These are phyloP conservation scores for Pseudonitzschia multiseries DNA, from an alignment of 108 stramenopile species.

Conservation along the genomic window DNA sequence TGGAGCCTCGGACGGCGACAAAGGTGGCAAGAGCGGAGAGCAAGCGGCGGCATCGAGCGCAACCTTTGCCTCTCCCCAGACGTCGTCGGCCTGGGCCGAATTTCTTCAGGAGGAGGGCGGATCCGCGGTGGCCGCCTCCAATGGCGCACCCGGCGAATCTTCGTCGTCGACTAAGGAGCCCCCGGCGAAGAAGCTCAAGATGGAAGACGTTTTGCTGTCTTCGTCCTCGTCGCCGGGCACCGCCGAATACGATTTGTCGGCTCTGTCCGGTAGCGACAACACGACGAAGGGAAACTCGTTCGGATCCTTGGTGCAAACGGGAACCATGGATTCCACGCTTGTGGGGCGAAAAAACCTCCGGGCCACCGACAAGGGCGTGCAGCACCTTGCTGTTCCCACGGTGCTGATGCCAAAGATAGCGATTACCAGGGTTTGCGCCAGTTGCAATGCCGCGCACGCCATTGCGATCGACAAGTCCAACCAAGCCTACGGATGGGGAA, in stretches of 20 bases:
- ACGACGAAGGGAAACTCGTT: constrained; percentile 10
- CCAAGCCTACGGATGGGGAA: constrained; percentile 82
- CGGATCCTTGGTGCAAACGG: constrained; percentile 77
- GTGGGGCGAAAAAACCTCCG: constrained; percentile 47
- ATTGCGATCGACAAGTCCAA: constrained; percentile 64
- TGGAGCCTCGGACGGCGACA: not conserved
- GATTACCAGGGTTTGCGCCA: constrained; percentile 53
- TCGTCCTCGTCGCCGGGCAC: constrained; percentile 7
- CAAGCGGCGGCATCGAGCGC: constrained; percentile 10
- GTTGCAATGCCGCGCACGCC: constrained; percentile 69
- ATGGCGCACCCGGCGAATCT: not conserved
- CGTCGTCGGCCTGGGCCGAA: constrained; percentile 79
- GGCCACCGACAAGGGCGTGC: constrained; percentile 29
- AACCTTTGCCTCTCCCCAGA: constrained; percentile 40
- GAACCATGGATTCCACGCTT: constrained; percentile 74
- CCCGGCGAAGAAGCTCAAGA: constrained; percentile 25
- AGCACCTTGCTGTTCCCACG: constrained; percentile 59
- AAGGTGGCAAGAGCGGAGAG: not conserved
- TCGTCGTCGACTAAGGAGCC: constrained; percentile 21
- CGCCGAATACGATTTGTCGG: constrained; percentile 35
- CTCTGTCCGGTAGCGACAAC: constrained; percentile 12
- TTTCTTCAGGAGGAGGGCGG: constrained; percentile 80
- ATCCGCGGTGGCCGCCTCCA: constrained; percentile 15
- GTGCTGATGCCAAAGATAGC: constrained; percentile 44
- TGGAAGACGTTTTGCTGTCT: constrained; percentile 11